These are phyloP conservation scores for Trichoderma asperelloides DNA, from an alignment of 495 filamentous ascomycete genomes.

Conservation along the genomic window DNA sequence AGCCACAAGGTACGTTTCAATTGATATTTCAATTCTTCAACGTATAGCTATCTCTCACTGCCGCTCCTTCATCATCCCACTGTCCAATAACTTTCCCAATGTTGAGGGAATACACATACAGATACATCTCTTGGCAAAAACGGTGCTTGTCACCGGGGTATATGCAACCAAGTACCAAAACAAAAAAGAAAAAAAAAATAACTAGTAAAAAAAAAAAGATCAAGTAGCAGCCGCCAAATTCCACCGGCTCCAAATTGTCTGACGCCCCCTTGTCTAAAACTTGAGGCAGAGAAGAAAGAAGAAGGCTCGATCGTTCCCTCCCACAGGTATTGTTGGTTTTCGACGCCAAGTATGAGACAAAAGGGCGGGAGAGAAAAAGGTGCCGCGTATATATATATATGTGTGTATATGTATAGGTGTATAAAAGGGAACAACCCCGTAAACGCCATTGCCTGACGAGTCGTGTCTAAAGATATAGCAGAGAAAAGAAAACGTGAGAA, in stretches of 20 bases:
- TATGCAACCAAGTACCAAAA: conserved; percentile 4
- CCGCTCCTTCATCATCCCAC: background rate
- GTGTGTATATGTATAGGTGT: background rate
- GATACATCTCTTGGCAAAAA: background rate
- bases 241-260: background rate
- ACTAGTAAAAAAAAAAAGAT: background rate
- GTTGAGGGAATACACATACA: background rate
- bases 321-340: background rate
- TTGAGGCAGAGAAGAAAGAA: background rate
- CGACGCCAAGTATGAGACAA: background rate
- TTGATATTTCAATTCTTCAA: background rate
- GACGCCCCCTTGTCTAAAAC: background rate
- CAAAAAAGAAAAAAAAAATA: background rate
- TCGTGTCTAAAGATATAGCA: background rate
- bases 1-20: no score
- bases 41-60: background rate
- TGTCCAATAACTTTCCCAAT: background rate
- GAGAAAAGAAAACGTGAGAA: background rate
- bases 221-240: background rate
- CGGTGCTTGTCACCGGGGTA: conserved; percentile 4
- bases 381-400: background rate
- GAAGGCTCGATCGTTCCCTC: background rate
- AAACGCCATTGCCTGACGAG: background rate
- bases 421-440: background rate
- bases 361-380: background rate